These are phyloP conservation scores for Penicillium paneum DNA, from an alignment of 2,329 filamentous ascomycete species.

Conservation along the genomic window DNA sequence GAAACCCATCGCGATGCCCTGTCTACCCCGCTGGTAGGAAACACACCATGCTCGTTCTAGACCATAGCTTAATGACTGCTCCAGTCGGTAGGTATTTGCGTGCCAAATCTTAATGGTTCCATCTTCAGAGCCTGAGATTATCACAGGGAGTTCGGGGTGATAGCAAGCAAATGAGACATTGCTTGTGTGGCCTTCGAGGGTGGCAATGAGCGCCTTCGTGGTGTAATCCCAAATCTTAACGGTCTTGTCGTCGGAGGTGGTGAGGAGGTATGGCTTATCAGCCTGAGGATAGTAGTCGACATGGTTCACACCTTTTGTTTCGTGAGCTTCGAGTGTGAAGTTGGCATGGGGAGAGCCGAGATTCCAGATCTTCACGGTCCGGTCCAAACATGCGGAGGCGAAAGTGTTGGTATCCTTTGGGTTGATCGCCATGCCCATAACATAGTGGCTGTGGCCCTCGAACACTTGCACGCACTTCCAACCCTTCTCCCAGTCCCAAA, in stretches of 20 bases:
- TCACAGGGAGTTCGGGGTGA: slow-evolving; percentile 92
- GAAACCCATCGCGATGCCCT: slow-evolving; percentile 92
- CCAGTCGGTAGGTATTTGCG: slow-evolving; percentile 92
- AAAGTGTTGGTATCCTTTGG: slow-evolving; percentile 94
- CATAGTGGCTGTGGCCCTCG: slow-evolving; percentile 93
- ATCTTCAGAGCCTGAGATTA: slow-evolving; percentile 96
- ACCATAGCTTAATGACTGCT: slow-evolving; percentile 94
- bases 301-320: slow-evolving; percentile 96
- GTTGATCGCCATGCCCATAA: slow-evolving; percentile 96
- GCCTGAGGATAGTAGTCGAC: slow-evolving; percentile 78
- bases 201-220: slow-evolving; percentile 94
- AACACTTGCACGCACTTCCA: slow-evolving; percentile 99
- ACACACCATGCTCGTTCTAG: slow-evolving; percentile 97
- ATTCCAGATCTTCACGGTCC: slow-evolving; percentile 98
- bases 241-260: slow-evolving; percentile 92
- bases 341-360: slow-evolving; percentile 90
- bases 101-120: slow-evolving; percentile 98
- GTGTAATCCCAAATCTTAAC: slow-evolving; percentile 99
- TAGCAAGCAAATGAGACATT: slow-evolving; percentile 99
- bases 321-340: slow-evolving; percentile 94
- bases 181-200: slow-evolving; percentile 92
- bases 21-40: slow-evolving; percentile 88
- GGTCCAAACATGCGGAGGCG: slow-evolving; percentile 89
- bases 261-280: slow-evolving; percentile 81
- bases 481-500: slow-evolving; percentile 98